A percentile compares a stretch with the other conserved stretches of the same genome.
Evolutionary conservation across 1,139 yeast species (phyloP).

Genomic region (Hansenula lynferdii): DNA sequence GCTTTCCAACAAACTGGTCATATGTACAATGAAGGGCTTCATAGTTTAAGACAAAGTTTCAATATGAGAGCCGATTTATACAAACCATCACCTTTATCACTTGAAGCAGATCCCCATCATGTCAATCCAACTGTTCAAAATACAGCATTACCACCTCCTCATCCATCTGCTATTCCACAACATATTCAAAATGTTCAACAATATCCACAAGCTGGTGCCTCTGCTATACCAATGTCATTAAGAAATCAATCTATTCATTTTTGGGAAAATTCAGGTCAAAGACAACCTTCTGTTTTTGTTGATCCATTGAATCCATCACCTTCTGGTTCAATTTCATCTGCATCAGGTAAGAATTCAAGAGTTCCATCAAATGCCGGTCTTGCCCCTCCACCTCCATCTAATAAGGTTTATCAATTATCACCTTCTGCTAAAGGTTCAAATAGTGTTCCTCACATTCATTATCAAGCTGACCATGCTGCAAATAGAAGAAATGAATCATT

Average conservation of each 20-base stretch:
- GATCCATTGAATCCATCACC: conserved; percentile 18
- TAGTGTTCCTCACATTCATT: conserved; percentile 12
- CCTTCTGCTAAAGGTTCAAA: conserved; percentile 3
- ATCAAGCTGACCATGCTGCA: conserved; percentile 3
- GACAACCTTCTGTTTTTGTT: conserved; percentile 22
- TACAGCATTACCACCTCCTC: neutral
- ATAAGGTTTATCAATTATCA: conserved; percentile 2
- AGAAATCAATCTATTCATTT: conserved; percentile 18
- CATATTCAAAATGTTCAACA: conserved; percentile 1
- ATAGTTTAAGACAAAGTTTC: conserved; percentile 16
- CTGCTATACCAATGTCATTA: no score
- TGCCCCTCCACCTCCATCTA: conserved; percentile 2
- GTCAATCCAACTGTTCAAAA: neutral
- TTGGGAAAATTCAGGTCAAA: conserved; percentile 18
- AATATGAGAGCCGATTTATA: conserved; percentile 15
- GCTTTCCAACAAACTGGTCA: conserved; percentile 10
- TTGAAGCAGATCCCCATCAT: conserved; percentile 2
- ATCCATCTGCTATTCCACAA: conserved; percentile 1
- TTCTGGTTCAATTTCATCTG: conserved; percentile 1
- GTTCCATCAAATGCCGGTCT: conserved; percentile 3
- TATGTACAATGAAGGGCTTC: conserved; percentile 13
- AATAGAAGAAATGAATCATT: conserved; percentile 13
- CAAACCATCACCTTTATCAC: conserved; percentile 8
- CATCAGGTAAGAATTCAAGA: neutral
- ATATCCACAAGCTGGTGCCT: conserved; percentile 4